Conservation (phyloP, 73 alveolate genomes). For the Effrenium voratum region DNA sequence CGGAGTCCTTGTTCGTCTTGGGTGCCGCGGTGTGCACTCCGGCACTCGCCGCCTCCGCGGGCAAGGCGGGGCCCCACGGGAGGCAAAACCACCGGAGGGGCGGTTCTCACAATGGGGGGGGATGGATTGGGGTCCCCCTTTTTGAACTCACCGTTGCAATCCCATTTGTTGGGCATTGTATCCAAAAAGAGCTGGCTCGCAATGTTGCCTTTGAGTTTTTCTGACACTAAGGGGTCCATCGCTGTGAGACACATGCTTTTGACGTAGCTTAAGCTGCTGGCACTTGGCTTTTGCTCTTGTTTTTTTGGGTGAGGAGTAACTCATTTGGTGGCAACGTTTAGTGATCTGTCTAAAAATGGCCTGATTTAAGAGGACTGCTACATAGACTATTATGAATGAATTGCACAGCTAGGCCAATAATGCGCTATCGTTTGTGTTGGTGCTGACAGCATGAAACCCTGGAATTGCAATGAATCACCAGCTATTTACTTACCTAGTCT, state of each 20-base stretch:
- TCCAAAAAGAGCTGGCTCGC: not conserved
- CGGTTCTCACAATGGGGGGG: not conserved
- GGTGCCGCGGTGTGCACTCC: constrained; percentile 55
- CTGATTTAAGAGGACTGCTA: too few species aligned
- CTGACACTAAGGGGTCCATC: not conserved
- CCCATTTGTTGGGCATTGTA: not conserved
- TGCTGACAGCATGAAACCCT: too few species aligned
- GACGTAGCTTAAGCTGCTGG: too few species aligned
- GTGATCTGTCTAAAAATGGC: too few species aligned
- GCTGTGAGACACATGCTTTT: not conserved
- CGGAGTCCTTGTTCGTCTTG: constrained; percentile 64
- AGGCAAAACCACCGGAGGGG: not conserved
- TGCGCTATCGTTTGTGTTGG: too few species aligned
- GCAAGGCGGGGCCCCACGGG: not conserved
- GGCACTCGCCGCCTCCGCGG: constrained; percentile 56
- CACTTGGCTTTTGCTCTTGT: too few species aligned
- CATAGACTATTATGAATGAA: too few species aligned
- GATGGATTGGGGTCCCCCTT: not conserved
- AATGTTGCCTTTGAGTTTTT: not conserved
- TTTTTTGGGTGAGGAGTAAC: too few species aligned
- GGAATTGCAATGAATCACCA: too few species aligned
- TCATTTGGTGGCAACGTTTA: too few species aligned
- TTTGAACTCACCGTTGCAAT: not conserved
- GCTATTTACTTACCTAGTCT: too few species aligned
- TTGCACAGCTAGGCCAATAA: too few species aligned